These are phyloP conservation scores for Nemania sp. DNA, from an alignment of 2,329 filamentous ascomycete genomes.

Conservation along the genomic window DNA sequence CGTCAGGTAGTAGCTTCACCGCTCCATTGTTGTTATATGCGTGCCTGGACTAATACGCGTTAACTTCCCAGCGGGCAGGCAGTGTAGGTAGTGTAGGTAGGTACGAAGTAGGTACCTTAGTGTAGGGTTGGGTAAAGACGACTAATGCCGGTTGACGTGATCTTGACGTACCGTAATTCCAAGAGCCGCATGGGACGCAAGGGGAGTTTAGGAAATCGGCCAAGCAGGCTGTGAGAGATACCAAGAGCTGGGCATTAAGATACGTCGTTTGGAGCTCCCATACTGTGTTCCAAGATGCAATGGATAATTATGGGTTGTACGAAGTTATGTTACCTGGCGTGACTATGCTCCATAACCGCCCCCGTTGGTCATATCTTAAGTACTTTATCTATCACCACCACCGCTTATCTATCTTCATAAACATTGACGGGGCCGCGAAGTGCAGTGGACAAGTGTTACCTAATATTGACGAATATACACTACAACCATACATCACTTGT, in stretches of 20 bases:
- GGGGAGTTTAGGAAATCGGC: background rate
- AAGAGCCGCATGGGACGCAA: constrained; percentile 15
- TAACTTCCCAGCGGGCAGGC: background rate
- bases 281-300: background rate
- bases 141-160: constrained; percentile 19
- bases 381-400: too few relatives aligned
- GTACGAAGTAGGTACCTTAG: too few relatives aligned
- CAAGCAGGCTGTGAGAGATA: background rate
- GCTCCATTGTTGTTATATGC: background rate
- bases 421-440: background rate
- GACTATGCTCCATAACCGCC: too few relatives aligned
- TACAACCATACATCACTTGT: background rate
- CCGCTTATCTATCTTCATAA: too few relatives aligned
- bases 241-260: background rate
- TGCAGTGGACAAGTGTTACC: background rate
- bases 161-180: background rate
- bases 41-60: background rate
- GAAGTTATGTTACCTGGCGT: too few relatives aligned
- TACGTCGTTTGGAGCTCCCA: too few relatives aligned
- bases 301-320: too few relatives aligned
- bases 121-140: too few relatives aligned
- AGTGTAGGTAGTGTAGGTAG: too few relatives aligned
- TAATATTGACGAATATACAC: background rate
- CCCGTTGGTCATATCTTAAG: too few relatives aligned
- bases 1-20: background rate